Conservation (phyloP, 805 yeast species). For the Cyberlindnera amylophila region DNA sequence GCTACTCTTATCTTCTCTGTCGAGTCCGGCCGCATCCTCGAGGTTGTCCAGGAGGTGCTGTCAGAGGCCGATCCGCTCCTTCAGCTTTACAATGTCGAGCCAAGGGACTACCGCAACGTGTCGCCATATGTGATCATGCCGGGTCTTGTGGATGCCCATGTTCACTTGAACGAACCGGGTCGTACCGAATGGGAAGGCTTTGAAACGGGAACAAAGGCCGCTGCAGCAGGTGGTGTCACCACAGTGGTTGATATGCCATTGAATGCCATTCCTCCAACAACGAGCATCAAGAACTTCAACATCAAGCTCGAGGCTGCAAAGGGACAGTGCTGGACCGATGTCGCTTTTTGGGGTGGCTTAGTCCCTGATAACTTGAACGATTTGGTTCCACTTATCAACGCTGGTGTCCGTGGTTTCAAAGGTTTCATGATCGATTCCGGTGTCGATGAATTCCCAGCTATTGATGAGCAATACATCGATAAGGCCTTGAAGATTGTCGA, state of each 20-base stretch:
- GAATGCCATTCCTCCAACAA: slow-evolving; percentile 94
- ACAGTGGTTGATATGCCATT: slow-evolving; percentile 95
- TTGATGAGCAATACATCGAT: slow-evolving; percentile 58
- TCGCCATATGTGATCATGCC: slow-evolving; percentile 72
- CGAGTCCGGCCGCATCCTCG: slow-evolving; percentile 54
- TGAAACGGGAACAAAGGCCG: slow-evolving; percentile 92
- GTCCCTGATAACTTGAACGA: slow-evolving; percentile 73
- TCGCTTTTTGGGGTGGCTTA: slow-evolving; percentile 95
- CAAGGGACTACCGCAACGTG: slow-evolving; percentile 45
- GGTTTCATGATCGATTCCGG: slow-evolving; percentile 92
- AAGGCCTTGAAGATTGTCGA: slow-evolving; percentile 62
- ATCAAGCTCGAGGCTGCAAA: slow-evolving; percentile 74
- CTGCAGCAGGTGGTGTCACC: slow-evolving; percentile 95
- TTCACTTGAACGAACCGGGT: slow-evolving; percentile 96
- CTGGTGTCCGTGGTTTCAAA: slow-evolving; percentile 93
- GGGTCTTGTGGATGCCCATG: slow-evolving; percentile 91
- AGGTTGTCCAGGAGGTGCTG: slow-evolving; percentile 41
- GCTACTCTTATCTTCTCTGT: slow-evolving; percentile 66
- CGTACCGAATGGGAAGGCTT: slow-evolving; percentile 98
- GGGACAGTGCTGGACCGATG: slow-evolving; percentile 86
- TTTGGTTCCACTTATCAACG: slow-evolving; percentile 67
- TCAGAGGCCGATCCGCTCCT: slow-evolving; percentile 38
- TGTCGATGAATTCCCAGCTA: slow-evolving; percentile 93
- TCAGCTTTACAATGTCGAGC: slow-evolving; percentile 38
- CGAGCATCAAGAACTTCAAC: slow-evolving; percentile 72